These are phyloP conservation scores for Rhodotorula babjevae DNA, from an alignment of 768 basidiomycete genomes.

Conservation along the genomic window DNA sequence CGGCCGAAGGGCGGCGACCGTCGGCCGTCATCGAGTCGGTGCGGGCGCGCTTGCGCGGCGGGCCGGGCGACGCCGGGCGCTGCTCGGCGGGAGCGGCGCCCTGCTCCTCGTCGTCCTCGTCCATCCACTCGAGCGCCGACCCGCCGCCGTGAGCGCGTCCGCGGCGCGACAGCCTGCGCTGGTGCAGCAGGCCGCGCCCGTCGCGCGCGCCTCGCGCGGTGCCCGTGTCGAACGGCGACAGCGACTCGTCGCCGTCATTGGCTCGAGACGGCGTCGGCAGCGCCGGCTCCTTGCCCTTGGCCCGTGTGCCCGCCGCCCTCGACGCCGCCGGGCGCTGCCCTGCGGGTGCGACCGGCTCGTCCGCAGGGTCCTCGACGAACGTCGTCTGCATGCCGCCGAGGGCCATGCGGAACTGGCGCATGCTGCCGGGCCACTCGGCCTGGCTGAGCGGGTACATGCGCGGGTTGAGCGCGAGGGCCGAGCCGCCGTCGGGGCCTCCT, in stretches of 20 bases:
- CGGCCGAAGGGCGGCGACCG: background rate
- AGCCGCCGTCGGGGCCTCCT: background rate
- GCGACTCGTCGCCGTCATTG: background rate
- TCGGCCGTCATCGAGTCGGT: background rate
- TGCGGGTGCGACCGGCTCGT: background rate
- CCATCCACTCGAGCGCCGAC: background rate
- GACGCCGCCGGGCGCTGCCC: too few relatives aligned
- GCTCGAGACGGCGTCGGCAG: background rate
- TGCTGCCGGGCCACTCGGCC: conserved; percentile 4
- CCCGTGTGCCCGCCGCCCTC: background rate
- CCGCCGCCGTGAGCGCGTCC: background rate
- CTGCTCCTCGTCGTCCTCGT: background rate
- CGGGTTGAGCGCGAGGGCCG: conserved; percentile 13
- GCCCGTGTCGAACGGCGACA: background rate
- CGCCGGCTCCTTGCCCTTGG: conserved; percentile 17
- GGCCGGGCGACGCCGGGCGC: conserved; percentile 16
- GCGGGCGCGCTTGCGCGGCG: conserved; percentile 30
- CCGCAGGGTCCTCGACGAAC: conserved; percentile 13
- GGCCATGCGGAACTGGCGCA: conserved; percentile 14
- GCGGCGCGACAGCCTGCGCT: background rate
- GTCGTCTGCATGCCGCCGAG: conserved; percentile 23
- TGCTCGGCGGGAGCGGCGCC: background rate
- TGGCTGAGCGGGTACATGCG: conserved; percentile 32
- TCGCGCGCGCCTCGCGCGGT: background rate
- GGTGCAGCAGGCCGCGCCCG: conserved; percentile 10